Percentiles rank a stretch among this genome's conserved stretches.
These are phyloP conservation scores for Ceratocystis papillata DNA, from an alignment of 2,329 filamentous ascomycete genomes.

Conservation along the genomic window DNA sequence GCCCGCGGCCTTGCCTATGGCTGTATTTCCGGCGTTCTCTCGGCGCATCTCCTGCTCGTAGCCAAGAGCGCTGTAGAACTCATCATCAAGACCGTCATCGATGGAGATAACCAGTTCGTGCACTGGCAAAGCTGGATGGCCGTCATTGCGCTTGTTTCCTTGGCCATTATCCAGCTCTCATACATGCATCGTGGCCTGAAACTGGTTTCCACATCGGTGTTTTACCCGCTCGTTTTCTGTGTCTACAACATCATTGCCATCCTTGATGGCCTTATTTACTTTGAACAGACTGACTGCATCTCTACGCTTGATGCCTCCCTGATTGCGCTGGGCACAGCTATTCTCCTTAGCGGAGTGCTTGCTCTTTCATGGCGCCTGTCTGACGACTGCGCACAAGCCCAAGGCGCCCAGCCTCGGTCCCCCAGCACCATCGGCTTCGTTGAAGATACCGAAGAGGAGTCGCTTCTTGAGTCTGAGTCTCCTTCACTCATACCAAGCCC, in stretches of 20 bases:
- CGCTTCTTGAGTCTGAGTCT: conserved; percentile 31
- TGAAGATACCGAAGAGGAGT: conserved; percentile 50
- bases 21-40: conserved; percentile 80
- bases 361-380: conserved; percentile 89
- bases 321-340: conserved; percentile 74
- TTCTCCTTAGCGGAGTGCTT: conserved; percentile 77
- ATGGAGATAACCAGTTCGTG: conserved; percentile 84
- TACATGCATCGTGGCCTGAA: conserved; percentile 91
- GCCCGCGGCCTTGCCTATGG: conserved; percentile 79
- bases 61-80: conserved; percentile 96
- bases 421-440: conserved; percentile 74
- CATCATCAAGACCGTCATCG: conserved; percentile 72
- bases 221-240: conserved; percentile 97
- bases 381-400: conserved; percentile 42
- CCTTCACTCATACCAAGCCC: conserved; percentile 28
- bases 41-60: conserved; percentile 82
- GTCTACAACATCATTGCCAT: conserved; percentile 99
- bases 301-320: conserved; percentile 64
- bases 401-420: conserved; percentile 42
- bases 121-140: conserved; percentile 94
- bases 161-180: conserved; percentile 86
- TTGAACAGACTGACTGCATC: conserved; percentile 74
- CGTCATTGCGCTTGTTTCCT: conserved; percentile 63
- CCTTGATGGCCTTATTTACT: conserved; percentile 92
- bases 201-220: conserved; percentile 84